phyloP scores from a whole-genome alignment of 1,284 basidiomycete species.

The Apiotrichum sp. region DNA sequence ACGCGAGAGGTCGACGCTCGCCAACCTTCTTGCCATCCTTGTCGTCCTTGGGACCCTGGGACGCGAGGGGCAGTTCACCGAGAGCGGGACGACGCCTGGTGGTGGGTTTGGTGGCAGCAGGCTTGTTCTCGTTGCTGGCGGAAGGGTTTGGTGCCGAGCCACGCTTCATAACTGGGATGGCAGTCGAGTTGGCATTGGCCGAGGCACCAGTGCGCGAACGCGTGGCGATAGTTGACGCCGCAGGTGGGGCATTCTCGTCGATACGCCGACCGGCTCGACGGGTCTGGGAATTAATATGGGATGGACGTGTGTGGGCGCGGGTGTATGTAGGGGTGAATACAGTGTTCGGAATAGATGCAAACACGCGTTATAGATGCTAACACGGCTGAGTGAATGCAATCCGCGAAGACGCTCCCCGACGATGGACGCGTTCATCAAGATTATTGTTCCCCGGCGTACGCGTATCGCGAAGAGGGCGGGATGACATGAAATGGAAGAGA shows the following conservation, averaged over 20 bases:
- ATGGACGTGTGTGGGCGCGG: background rate
- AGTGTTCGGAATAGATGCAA: too few relatives aligned
- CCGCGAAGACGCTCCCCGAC: too few relatives aligned
- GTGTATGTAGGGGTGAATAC: background rate
- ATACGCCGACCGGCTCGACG: slow-evolving; percentile 31
- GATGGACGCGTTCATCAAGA: too few relatives aligned
- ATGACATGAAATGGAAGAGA: background rate
- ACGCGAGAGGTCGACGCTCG: slow-evolving; percentile 25
- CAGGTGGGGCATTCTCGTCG: slow-evolving; percentile 43
- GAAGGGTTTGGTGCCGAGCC: slow-evolving; percentile 16
- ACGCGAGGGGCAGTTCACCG: slow-evolving; percentile 40
- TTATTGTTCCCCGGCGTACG: too few relatives aligned
- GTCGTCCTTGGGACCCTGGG: slow-evolving; percentile 14
- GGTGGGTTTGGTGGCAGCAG: background rate
- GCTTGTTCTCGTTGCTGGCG: slow-evolving; percentile 13
- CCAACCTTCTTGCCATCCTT: slow-evolving; percentile 2
- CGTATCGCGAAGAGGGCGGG: background rate
- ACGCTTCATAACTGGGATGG: slow-evolving; percentile 40
- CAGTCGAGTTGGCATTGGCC: slow-evolving; percentile 15
- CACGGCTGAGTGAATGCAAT: background rate
- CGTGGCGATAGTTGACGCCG: slow-evolving; percentile 19
- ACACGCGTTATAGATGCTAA: too few relatives aligned
- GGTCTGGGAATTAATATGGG: slow-evolving; percentile 24
- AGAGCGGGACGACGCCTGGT: slow-evolving; percentile 36
- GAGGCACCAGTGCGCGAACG: slow-evolving; percentile 18